These are phyloP conservation scores for Panaeolus papilionaceus DNA, from an alignment of 768 basidiomycete genomes.

Conservation along the genomic window DNA sequence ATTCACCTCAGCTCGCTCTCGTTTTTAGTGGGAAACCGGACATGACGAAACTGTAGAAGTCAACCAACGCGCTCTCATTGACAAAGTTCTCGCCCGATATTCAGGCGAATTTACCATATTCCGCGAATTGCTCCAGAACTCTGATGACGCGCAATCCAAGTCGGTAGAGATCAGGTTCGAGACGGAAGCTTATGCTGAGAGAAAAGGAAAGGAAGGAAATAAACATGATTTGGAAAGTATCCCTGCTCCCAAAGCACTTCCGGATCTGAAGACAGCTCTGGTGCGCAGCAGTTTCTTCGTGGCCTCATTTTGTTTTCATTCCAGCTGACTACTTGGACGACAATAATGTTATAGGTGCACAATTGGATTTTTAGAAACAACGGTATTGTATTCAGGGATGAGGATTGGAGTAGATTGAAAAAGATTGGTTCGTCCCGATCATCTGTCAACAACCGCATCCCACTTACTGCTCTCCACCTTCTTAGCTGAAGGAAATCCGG, in stretches of 20 bases:
- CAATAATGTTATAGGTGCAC: conserved; percentile 54
- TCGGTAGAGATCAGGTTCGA: conserved; percentile 83
- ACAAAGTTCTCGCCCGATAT: conserved; percentile 96
- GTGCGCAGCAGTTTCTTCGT: conserved; percentile 42
- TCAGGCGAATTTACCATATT: conserved; percentile 90
- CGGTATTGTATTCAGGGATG: conserved; percentile 79
- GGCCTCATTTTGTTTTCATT: neutral
- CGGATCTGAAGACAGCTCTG: conserved; percentile 68
- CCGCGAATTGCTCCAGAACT: conserved; percentile 93
- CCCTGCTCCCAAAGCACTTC: conserved; percentile 36
- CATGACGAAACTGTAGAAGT: conserved; percentile 88
- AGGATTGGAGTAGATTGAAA: conserved; percentile 90
- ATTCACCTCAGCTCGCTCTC: conserved; percentile 1
- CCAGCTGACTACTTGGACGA: neutral
- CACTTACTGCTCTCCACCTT: neutral
- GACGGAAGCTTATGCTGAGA: conserved; percentile 56
- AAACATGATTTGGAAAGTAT: conserved; percentile 18
- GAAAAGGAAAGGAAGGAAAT: conserved; percentile 28
- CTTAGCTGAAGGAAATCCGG: conserved; percentile 90
- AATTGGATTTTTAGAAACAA: conserved; percentile 92
- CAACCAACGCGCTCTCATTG: conserved; percentile 95
- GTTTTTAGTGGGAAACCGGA: conserved; percentile 57
- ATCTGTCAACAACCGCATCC: neutral
- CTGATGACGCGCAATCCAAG: conserved; percentile 86
- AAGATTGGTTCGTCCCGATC: conserved; percentile 70